Evolutionary conservation across 352 stramenopile species (phyloP), one percentile per base, ranked within the genome.

Genomic region (Globisporangium iwayamae): DNA sequence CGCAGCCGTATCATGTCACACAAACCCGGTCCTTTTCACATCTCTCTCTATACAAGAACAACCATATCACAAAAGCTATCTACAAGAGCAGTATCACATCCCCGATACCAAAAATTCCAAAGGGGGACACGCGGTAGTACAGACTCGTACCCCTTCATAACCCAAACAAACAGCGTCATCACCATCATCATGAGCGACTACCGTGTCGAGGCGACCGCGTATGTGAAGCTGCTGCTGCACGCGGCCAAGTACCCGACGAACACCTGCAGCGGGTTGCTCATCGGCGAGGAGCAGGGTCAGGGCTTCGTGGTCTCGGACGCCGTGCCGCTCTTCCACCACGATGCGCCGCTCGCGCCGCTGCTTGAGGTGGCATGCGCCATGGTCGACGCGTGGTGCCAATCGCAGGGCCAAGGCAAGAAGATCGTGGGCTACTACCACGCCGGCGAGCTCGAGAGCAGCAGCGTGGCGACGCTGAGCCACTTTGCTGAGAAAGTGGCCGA

Each of bases 241-340:
- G 81, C 76, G 28, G 83, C 81, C 62, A 85, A 86, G 66, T 71
- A 79, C 47, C 83, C 83, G 8, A 63, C 74, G 13, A 70, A 51
- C 36, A 63, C 83, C 3, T 75, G 72, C 58, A 82, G 67, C 56
- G 85, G 85, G 0, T 67, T 93, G 68, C 71, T 93, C 18, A 58
- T 92, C 13, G 85, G 83, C 34, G 72, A 81, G 30, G 70, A 83
- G 56, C 62, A 78, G 18, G 73, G 67, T n/a, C 53, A 76, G 54
- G 69, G 73, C 56, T 76, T 92, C 59, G 56, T 67, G 25, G 63
- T 92, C 56, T 61, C 68, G 41, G 83, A 94, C 67, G 80, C 74
- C 56, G 78, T 89, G 69, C 83, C 85, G 60, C 81, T 93, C 32
- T 93, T 93, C 70, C 85, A 93, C 71, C 81, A 93, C 67, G 78